Evolutionary conservation across 2,329 filamentous ascomycete species (phyloP), one percentile per base, ranked within the genome.

Genomic region (Sporothrix phasma): DNA sequence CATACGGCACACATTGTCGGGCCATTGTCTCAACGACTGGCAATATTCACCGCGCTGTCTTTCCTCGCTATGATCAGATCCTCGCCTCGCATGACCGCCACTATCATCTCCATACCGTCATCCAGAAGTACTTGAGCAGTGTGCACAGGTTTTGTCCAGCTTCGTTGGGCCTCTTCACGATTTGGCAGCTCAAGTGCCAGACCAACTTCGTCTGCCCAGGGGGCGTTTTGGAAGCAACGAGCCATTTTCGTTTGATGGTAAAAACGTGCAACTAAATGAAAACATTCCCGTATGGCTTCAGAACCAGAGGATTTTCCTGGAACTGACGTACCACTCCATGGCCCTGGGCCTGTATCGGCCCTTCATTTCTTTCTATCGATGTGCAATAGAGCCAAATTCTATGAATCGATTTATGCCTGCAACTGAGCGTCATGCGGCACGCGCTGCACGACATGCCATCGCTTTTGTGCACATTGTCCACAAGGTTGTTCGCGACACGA

Each of bases 301-400:
- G 62, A 73, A 74, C 3, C 76, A 79, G 63, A 75, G 76, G 1
- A 61, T 79, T 0, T 70, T 76, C 15, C 70, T 79, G 11, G 77
- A 79, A 64, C 66, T 77, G 5, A 63, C 75, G 15, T 78, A 78
- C 66, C 76, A 79, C 64, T 72, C 74, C 51, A 67, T 76, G 0
- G 67, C 66, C 56, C 70, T 73, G 51, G 75, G 73, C 64, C 68
- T 78, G 8, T 76, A 75, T 66, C 74, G 77, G 4, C 74, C 76
- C 0, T 75, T 77, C 47, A 75, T 79, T 62, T 72, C 70, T 34
- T 78, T 78, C 26, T 45, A 62, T 8, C 43, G 10, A 3, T 19
- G 29, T 8, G 69, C 49, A 4, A 8, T 29, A 17, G 34, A 22
- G 0, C 3, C 41, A 5, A 5, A 1, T 6, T 10, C n/a, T 15